Percentiles rank a stretch among this genome's conserved stretches.
Evolutionary conservation across 202 grass and related monocot genomes (phyloP).

Genomic region (Saccharum hybrid): DNA sequence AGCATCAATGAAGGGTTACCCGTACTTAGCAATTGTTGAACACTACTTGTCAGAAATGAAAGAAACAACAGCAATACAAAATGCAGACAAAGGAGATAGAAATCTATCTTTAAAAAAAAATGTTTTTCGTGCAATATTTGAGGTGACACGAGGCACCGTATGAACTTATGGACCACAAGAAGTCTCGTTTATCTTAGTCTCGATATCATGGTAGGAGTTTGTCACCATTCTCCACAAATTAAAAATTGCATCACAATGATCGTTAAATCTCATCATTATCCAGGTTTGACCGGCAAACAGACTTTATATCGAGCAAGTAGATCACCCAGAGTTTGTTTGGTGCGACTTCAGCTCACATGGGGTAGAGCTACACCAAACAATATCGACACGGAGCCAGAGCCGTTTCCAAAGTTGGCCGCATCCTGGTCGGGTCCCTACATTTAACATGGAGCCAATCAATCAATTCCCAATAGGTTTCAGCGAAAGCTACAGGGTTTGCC

Average conservation of each 20-base stretch:
- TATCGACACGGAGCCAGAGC: too few relatives aligned
- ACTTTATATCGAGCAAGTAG: background rate
- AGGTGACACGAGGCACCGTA: constrained; percentile 23
- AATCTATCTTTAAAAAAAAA: background rate
- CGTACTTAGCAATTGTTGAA: background rate
- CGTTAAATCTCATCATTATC: background rate
- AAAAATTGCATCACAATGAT: constrained; percentile 8
- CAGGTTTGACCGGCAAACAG: background rate
- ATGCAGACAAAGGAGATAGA: background rate
- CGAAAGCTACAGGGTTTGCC: background rate
- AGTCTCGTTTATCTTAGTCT: background rate
- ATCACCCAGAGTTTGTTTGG: background rate
- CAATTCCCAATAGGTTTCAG: constrained; percentile 7
- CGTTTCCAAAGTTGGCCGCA: background rate
- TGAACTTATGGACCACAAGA: constrained; percentile 35
- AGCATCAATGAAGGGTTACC: background rate
- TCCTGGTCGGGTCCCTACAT: background rate
- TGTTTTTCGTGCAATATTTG: constrained; percentile 5
- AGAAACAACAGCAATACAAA: background rate
- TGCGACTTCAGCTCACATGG: background rate
- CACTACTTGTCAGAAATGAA: background rate
- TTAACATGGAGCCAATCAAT: background rate
- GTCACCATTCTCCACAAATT: background rate
- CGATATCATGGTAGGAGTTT: constrained; percentile 1
- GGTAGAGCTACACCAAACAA: too few relatives aligned